Percentiles rank a stretch among this genome's conserved stretches.
These are phyloP conservation scores for Rhododendron simsii DNA, from an alignment of 148 eudicot genomes.

Conservation along the genomic window DNA sequence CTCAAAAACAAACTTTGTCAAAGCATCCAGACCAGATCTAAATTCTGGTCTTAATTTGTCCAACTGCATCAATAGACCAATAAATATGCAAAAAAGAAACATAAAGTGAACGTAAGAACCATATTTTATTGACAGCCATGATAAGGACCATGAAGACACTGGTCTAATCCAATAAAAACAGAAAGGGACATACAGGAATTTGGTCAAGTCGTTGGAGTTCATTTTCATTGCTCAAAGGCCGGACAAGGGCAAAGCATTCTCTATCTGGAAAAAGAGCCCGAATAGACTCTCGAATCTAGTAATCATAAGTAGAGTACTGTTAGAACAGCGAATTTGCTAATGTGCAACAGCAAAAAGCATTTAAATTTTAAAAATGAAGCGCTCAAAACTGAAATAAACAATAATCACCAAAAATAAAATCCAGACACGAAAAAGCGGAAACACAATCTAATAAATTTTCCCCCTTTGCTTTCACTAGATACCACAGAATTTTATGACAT, in stretches of 20 bases:
- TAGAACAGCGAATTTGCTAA: background rate
- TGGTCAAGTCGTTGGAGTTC: conserved; percentile 93
- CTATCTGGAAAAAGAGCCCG: conserved; percentile 95
- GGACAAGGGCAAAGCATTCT: conserved; percentile 94
- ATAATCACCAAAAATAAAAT: background rate
- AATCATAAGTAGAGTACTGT: background rate
- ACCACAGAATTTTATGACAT: background rate
- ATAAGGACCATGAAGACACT: conserved; percentile 1
- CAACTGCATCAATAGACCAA: conserved; percentile 41
- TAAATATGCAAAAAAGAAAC: background rate
- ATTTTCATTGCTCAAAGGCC: conserved; percentile 79
- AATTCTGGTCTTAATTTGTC: conserved; percentile 89
- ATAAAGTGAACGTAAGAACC: background rate
- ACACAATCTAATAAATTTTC: background rate
- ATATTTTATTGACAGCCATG: background rate
- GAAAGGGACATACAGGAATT: conserved; percentile 59
- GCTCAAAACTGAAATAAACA: background rate
- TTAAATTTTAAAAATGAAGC: background rate
- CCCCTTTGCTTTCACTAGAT: background rate
- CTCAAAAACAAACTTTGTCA: conserved; percentile 89
- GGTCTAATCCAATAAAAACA: background rate
- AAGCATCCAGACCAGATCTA: conserved; percentile 80
- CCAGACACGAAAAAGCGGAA: background rate
- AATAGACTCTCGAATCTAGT: conserved; percentile 89
- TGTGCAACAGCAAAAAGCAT: background rate